Base-by-base conservation (phyloP, 345 rosid genomes). In the Orychophragmus violaceus region DNA sequence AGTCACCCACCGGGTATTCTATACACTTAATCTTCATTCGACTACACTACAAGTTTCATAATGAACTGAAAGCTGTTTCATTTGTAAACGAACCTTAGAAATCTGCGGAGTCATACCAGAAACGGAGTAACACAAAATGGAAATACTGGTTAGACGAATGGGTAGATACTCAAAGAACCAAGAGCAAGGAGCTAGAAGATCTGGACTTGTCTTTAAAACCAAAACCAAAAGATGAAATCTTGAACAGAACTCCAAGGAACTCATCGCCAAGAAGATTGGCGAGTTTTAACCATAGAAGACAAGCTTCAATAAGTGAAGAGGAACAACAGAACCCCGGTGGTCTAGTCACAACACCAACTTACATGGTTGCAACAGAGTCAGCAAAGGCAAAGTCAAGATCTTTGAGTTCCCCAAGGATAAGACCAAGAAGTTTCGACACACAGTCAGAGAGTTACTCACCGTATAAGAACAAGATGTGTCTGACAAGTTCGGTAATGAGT, bases 341-440 rank as follows among this genome's bases (percentile, higher is more conserved):
- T 19, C 5, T 27, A 0, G 35, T 83, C 25, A 53, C 42, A 17
- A 73, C 68, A 45, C 98, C 96, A 55, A 80, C 96, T 45, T 93
- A 93, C 74, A 93, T 93, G 98, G 89, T 94, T 49, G 83, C 93
- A 54, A 93, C 98, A 14, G 85, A 86, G 76, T 89, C 98, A 5
- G 97, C 98, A 32, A 85, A 77, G 76, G 98, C 96, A 41, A 93
- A 87, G 70, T 70, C 82, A 53, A 89, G 95, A 77, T 86, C 97
- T n/a, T 23, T 77, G 42, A 87, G 95, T 75, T 85, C 98, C 2
- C 98, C 95, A 1, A 87, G 80, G 77, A 55, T 81, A 27, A 83
- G 95, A 67, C 80, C 91, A 0, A 90, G 88, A 29, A 66, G 72
- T 33, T 81, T 66, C 48, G 96, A 89, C 67, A 83, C 95, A 9